phyloP scores from a whole-genome alignment of 2,329 filamentous ascomycete species.

The Pyrenochaeta sp. region DNA sequence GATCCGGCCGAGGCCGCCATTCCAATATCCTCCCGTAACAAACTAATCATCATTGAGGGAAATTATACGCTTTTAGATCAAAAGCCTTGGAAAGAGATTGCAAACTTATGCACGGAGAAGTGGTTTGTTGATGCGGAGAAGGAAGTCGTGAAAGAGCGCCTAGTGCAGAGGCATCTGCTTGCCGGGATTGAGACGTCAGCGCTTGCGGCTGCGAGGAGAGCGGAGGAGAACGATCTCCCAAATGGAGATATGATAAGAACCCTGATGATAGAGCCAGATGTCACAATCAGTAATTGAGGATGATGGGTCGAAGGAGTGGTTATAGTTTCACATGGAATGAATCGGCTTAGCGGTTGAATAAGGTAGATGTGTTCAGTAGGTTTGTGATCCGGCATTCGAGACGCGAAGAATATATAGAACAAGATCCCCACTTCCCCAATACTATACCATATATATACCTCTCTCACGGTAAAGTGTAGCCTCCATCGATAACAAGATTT shows the following conservation, averaged over 20 bases:
- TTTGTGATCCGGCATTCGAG: not conserved
- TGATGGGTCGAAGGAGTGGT: not conserved
- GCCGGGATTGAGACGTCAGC: not conserved
- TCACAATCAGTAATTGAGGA: not conserved
- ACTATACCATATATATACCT: not conserved
- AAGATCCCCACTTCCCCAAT: not conserved
- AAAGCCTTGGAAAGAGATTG: not conserved
- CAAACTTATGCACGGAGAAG: not conserved
- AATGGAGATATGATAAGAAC: not conserved
- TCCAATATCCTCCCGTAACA: not conserved
- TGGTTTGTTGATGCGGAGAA: not conserved
- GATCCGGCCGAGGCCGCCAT: not conserved
- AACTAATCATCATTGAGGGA: not conserved
- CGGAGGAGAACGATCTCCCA: not conserved
- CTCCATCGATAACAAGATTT: not conserved
- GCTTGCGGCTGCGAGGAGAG: not conserved
- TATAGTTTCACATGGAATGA: not conserved
- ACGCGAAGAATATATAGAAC: not conserved
- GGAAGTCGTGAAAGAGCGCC: not conserved
- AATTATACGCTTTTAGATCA: not conserved
- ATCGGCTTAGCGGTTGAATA: too few relatives aligned
- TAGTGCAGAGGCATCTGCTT: not conserved
- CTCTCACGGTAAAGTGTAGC: not conserved
- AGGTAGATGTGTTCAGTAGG: too few relatives aligned
- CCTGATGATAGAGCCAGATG: not conserved